These are phyloP conservation scores for Lactarius akahatsu DNA, from an alignment of 768 basidiomycete genomes.

Conservation along the genomic window DNA sequence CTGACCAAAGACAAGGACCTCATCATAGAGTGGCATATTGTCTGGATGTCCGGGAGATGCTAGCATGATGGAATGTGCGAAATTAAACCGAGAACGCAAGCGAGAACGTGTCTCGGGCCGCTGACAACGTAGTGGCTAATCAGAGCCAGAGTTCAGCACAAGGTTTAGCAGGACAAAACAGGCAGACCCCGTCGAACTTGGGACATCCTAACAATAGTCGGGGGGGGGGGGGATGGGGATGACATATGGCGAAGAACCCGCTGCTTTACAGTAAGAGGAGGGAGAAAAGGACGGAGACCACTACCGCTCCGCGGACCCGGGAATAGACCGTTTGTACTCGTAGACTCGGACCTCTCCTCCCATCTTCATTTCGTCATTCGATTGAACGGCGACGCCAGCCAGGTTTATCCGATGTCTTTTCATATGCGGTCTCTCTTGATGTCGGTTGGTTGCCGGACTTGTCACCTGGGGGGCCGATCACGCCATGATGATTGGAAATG, in stretches of 20 bases:
- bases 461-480: constrained; percentile 3
- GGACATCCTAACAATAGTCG: neutral
- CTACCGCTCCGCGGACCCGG: neutral
- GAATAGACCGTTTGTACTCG: neutral
- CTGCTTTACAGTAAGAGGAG: neutral
- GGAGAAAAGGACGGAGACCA: neutral
- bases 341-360: neutral
- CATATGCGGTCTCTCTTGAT: neutral
- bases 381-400: neutral
- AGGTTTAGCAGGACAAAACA: neutral
- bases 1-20: neutral
- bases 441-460: neutral
- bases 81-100: neutral
- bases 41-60: neutral
- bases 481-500: constrained; percentile 17
- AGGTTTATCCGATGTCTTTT: neutral
- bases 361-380: neutral
- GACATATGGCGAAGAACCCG: neutral
- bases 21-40: neutral
- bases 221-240: too few species aligned
- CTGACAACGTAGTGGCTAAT: too few species aligned
- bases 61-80: neutral
- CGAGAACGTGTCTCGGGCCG: neutral
- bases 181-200: neutral
- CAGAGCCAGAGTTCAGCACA: too few species aligned